phyloP scores from a whole-genome alignment of 129 eudicot species.

The Kitagawia praeruptora region DNA sequence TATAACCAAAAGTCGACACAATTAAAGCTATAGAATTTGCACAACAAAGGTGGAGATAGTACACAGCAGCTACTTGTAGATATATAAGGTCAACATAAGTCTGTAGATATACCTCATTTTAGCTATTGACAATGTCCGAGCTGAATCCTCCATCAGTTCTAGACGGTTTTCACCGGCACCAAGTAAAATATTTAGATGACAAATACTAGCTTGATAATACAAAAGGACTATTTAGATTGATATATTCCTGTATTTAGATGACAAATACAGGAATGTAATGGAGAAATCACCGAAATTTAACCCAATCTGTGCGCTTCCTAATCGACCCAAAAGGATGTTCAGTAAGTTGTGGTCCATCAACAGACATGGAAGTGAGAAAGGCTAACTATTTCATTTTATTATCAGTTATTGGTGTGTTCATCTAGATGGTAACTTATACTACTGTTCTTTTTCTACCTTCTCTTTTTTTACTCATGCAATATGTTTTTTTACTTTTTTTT shows the following conservation, averaged over 20 bases:
- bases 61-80: background rate
- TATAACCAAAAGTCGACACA: background rate
- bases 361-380: constrained; percentile 49
- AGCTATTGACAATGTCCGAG: constrained; percentile 10
- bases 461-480: constrained; percentile 5
- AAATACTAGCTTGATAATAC: no score
- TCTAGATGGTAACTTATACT: constrained; percentile 23
- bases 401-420: background rate
- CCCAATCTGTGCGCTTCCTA: constrained; percentile 49
- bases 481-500: constrained; percentile 30
- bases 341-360: constrained; percentile 78
- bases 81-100: background rate
- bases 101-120: background rate
- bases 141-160: constrained; percentile 17
- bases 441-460: constrained; percentile 17
- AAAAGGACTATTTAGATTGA: no score
- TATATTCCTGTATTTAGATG: no score
- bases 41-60: background rate
- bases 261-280: constrained; percentile 27
- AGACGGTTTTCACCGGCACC: constrained; percentile 47
- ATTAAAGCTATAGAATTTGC: background rate
- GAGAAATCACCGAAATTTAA: constrained; percentile 43
- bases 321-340: constrained; percentile 66
- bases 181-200: no score
- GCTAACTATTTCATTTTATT: constrained; percentile 15